Base-by-base conservation (phyloP, 495 filamentous ascomycete species). In the Lasiosphaeriaceae sp. region DNA sequence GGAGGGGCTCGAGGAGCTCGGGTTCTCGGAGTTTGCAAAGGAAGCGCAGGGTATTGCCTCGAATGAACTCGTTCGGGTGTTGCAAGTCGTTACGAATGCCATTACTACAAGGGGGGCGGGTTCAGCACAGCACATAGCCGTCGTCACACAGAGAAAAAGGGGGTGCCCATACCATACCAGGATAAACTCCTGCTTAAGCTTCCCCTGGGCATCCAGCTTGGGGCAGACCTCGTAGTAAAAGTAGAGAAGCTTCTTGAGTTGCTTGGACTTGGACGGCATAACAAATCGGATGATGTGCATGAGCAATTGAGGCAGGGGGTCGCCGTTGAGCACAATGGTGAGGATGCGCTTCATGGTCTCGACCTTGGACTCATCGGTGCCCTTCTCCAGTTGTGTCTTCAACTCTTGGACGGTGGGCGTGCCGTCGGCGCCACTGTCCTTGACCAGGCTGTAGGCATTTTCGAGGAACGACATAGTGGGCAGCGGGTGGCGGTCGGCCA, bases 211-310 rank as follows among this genome's bases (percentile, higher is more conserved):
- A 72, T 97, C 95, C 43, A 86, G 86, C 72, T 99, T 99, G 23
- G 95, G 95, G 71, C 94, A 97, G 65, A 97, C 93, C 75, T 99
- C 95, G 73, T 97, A 96, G 78, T 97, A 99, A 73, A 97, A 93
- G 75, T 99, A 99, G 16, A 99, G 82, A 43, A 99, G 77, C 77
- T 97, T 97, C 83, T 99, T 99, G 64, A 99, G 78, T n/a, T 85
- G 77, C 74, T 97, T 97, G 75, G 86, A 90, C 78, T 90, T 96
- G 55, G 90, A 93, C 1, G 95, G 95, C 95, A 97, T 97, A 61
- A 99, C 90, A 73, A 97, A 97, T 72, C 94, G 89, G 76, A 99
- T 97, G 67, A 99, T 97, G 75, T 97, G 95, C 95, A 99, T 99
- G 61, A 99, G 83, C 17, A 99, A 82, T 64, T 89, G 85, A 39